Evolutionary conservation across 352 stramenopile species (phyloP).

Genomic region (Globisporangium middletonii): DNA sequence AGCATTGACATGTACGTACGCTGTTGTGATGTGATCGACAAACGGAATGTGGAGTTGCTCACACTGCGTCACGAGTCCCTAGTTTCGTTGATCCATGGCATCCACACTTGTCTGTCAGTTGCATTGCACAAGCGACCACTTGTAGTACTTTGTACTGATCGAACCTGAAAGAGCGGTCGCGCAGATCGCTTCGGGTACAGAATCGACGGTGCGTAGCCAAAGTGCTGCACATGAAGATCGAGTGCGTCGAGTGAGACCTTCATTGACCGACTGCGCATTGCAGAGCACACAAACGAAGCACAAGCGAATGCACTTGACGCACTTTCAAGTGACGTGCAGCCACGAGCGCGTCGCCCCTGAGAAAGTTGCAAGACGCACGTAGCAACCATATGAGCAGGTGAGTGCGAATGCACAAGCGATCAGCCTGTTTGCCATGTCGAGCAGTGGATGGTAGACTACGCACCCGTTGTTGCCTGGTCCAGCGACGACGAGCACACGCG

Average conservation of each 20-base stretch:
- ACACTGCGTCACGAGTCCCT: constrained; percentile 76
- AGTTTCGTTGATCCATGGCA: not conserved
- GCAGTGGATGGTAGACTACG: not conserved
- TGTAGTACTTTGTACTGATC: no score
- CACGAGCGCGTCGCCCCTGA: constrained; percentile 96
- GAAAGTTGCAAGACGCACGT: not conserved
- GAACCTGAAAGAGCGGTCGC: constrained; percentile 77
- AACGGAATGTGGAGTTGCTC: constrained; percentile 78
- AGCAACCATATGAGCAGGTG: not conserved
- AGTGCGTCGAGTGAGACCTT: not conserved
- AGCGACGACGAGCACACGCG: constrained; percentile 89
- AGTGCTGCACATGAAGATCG: constrained; percentile 59
- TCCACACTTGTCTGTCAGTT: not conserved
- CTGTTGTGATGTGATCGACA: constrained; percentile 28
- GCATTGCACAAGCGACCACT: not conserved
- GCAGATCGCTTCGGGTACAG: constrained; percentile 92
- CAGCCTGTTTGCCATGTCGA: not conserved
- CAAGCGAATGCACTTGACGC: not conserved
- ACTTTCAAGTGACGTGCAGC: constrained; percentile 95
- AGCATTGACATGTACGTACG: constrained; percentile 22
- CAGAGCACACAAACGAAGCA: not conserved
- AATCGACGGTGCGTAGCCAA: constrained; percentile 92
- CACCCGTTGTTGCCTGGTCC: constrained; percentile 98
- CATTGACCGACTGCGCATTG: not conserved
- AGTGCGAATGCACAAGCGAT: no score